phyloP scores from a whole-genome alignment of 1,284 basidiomycete species.

The Boletus austroedulis region DNA sequence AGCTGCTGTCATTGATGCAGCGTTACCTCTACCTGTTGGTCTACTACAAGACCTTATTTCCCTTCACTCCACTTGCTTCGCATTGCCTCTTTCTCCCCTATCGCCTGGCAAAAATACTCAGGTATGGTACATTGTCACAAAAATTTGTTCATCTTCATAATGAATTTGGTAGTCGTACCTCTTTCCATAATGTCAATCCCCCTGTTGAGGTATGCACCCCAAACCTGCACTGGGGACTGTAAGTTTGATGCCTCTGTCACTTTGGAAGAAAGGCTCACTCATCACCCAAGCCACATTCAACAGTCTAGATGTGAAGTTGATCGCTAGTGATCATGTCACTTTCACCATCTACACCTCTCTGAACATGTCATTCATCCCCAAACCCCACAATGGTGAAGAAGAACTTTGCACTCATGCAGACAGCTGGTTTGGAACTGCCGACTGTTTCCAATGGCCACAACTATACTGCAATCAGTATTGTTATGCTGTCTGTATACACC shows the following conservation, averaged over 20 bases:
- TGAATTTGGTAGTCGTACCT: too few relatives aligned
- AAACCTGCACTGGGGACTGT: neutral
- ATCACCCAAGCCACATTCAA: neutral
- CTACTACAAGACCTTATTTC: too few relatives aligned
- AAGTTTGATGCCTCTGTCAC: neutral
- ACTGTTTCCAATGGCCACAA: conserved; percentile 18
- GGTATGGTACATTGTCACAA: too few relatives aligned
- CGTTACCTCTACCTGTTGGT: too few relatives aligned
- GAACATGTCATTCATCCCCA: conserved; percentile 9
- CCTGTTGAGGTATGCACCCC: neutral
- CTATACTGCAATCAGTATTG: neutral
- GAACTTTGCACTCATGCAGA: neutral
- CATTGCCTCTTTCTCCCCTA: too few relatives aligned
- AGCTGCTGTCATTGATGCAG: too few relatives aligned
- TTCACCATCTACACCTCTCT: neutral
- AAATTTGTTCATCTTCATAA: too few relatives aligned
- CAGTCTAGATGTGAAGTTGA: neutral
- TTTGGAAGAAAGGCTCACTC: neutral
- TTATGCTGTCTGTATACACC: conserved; percentile 3
- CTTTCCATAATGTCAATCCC: too few relatives aligned
- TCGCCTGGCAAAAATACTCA: too few relatives aligned
- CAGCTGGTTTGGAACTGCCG: neutral
- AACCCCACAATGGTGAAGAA: conserved; percentile 1
- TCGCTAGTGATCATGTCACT: neutral
- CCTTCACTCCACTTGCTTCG: too few relatives aligned